phyloP scores from a whole-genome alignment of 2,329 filamentous ascomycete genomes.

The Aureobasidium sp. region DNA sequence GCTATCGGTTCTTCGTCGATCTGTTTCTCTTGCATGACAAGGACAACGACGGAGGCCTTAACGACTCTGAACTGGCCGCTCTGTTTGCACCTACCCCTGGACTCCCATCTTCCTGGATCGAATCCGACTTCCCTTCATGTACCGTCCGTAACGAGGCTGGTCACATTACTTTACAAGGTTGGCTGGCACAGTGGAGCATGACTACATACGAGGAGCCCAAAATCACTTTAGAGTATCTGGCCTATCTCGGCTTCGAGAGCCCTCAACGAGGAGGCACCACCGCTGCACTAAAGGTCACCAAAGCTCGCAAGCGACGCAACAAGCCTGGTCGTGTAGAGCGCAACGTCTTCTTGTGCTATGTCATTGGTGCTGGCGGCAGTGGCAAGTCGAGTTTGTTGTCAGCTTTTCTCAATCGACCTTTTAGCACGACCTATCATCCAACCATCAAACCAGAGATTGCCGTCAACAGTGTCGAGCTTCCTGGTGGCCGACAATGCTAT shows the following conservation, averaged over 20 bases:
- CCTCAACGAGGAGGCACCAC: constrained; percentile 63
- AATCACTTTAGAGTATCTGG: constrained; percentile 89
- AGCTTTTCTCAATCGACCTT: constrained; percentile 82
- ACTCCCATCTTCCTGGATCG: constrained; percentile 75
- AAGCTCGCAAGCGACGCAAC: constrained; percentile 75
- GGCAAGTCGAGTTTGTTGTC: constrained; percentile 90
- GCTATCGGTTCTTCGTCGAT: constrained; percentile 96
- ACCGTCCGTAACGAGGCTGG: constrained; percentile 94
- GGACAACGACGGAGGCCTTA: constrained; percentile 92
- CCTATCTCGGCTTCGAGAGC: constrained; percentile 90
- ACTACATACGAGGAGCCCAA: constrained; percentile 95
- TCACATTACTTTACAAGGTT: constrained; percentile 90
- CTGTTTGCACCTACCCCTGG: constrained; percentile 92
- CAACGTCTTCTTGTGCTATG: constrained; percentile 89
- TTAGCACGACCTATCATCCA: constrained; percentile 74
- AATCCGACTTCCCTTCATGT: constrained; percentile 82
- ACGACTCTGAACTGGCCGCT: constrained; percentile 72
- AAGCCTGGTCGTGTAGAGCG: constrained; percentile 80
- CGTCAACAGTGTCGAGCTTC: constrained; percentile 93
- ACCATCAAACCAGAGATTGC: constrained; percentile 91
- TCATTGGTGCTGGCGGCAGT: constrained; percentile 74
- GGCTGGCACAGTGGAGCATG: constrained; percentile 99
- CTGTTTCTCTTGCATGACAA: constrained; percentile 92
- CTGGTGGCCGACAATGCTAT: constrained; percentile 94
- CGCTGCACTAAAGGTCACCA: constrained; percentile 86